Conservation (phyloP, 2,329 filamentous ascomycete species). For the Fusarium napiforme region DNA sequence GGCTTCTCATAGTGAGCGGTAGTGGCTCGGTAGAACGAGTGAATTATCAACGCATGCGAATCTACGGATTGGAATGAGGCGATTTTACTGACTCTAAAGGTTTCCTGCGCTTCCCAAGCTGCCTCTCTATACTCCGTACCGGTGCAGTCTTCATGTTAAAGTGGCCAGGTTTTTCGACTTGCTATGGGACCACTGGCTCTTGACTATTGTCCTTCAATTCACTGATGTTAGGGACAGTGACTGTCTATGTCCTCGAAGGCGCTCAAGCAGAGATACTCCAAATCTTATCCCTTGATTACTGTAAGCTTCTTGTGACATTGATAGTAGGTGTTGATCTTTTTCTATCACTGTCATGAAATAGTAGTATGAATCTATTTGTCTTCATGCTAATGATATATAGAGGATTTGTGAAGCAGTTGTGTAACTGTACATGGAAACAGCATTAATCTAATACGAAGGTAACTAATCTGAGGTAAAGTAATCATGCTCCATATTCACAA, state of each 20-base stretch:
- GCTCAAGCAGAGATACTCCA: neutral
- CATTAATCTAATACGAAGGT: constrained; percentile 2
- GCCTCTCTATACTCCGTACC: constrained; percentile 1
- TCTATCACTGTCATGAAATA: neutral
- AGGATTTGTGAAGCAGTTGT: neutral
- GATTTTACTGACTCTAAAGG: neutral
- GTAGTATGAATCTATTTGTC: neutral
- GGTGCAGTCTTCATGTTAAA: constrained; percentile 35
- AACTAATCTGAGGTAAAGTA: constrained; percentile 29
- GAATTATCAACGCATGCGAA: neutral
- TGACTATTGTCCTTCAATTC: constrained; percentile 5
- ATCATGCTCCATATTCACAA: constrained; percentile 30
- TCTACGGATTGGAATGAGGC: neutral
- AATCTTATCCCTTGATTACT: neutral
- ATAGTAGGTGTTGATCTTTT: neutral
- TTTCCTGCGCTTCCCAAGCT: neutral
- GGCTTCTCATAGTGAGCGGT: no score
- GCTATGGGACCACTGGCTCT: constrained; percentile 30
- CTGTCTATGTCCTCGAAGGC: neutral
- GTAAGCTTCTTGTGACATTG: neutral
- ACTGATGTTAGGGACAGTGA: neutral
- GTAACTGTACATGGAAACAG: neutral
- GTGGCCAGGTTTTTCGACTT: constrained; percentile 35
- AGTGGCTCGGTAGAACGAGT: neutral
- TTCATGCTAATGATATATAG: neutral